Evolutionary conservation across 2,329 filamentous ascomycete genomes (phyloP).

Genomic region (Sporothrix euskadiensis): DNA sequence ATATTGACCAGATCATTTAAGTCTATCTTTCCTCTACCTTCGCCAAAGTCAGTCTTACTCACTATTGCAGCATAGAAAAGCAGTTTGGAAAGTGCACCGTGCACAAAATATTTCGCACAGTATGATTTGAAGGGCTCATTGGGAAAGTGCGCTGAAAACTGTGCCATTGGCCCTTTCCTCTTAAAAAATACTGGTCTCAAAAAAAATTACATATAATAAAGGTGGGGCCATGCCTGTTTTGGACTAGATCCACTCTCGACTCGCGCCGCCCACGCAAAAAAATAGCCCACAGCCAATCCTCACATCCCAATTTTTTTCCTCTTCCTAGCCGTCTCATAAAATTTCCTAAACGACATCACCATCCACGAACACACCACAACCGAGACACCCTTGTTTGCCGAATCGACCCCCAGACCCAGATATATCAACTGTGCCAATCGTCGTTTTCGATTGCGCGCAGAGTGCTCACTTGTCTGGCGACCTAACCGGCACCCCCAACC

Average conservation of each 20-base stretch:
- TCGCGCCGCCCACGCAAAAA: slow-evolving; percentile 29
- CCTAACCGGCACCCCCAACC: neutral
- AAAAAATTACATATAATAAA: slow-evolving; percentile 28
- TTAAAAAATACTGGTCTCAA: neutral
- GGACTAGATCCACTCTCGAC: slow-evolving; percentile 1
- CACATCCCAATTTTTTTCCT: slow-evolving; percentile 32
- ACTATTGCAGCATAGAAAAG: too few relatives aligned
- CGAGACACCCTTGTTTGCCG: neutral
- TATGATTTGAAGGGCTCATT: neutral
- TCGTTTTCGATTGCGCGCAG: slow-evolving; percentile 23
- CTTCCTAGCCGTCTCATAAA: neutral
- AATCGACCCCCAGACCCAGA: slow-evolving; percentile 2
- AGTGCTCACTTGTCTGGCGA: slow-evolving; percentile 14
- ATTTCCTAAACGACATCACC: slow-evolving; percentile 5
- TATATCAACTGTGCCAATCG: slow-evolving; percentile 24
- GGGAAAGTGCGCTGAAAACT: neutral
- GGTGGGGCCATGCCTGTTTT: slow-evolving; percentile 17
- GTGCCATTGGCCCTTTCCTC: neutral
- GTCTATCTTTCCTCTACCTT: neutral
- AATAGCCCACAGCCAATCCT: slow-evolving; percentile 33
- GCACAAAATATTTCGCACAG: neutral
- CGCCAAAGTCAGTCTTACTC: neutral
- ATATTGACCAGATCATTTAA: neutral
- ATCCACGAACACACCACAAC: slow-evolving; percentile 11
- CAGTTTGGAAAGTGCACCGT: neutral